Evolutionary conservation across 805 yeast genomes (phyloP).

Genomic region (Brettanomyces bruxellensis): DNA sequence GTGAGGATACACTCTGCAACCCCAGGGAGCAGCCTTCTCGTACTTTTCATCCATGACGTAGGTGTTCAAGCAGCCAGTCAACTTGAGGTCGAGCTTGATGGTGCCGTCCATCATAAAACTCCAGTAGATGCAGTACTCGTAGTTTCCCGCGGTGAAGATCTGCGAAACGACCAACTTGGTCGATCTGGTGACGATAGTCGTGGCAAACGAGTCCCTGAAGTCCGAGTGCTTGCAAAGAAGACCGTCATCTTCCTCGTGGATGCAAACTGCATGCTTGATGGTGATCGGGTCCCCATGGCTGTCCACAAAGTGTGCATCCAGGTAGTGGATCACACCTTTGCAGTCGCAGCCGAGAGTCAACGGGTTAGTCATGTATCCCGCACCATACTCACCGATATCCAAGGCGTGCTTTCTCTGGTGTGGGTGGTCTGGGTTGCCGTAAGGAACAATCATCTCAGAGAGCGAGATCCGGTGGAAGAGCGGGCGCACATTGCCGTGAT

Average conservation of each 20-base stretch:
- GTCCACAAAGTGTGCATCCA: conserved; percentile 70
- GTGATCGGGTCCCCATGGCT: conserved; percentile 62
- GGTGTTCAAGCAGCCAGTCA: conserved; percentile 79
- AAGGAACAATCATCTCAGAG: conserved; percentile 80
- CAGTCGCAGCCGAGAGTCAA: conserved; percentile 75
- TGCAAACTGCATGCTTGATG: conserved; percentile 69
- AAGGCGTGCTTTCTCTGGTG: conserved; percentile 82
- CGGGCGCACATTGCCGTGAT: conserved; percentile 65
- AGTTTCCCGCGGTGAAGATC: conserved; percentile 81
- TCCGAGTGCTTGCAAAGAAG: conserved; percentile 74
- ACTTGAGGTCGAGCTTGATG: conserved; percentile 67
- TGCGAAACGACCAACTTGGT: conserved; percentile 67
- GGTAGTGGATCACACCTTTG: conserved; percentile 75
- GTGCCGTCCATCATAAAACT: conserved; percentile 78
- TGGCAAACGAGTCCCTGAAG: conserved; percentile 70
- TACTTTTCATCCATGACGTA: conserved; percentile 51
- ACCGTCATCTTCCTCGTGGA: conserved; percentile 84
- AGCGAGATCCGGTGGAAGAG: conserved; percentile 72
- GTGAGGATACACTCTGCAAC: conserved; percentile 70
- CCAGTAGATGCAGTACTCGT: conserved; percentile 82
- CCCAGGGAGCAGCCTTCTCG: conserved; percentile 69
- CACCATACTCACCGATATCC: conserved; percentile 84
- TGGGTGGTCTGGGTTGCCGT: conserved; percentile 71
- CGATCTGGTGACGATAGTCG: conserved; percentile 68
- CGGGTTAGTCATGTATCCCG: conserved; percentile 79